Percentiles rank a stretch among this genome's conserved stretches.
These are phyloP conservation scores for Mucor indicus DNA, from an alignment of 371 early-diverging fungal genomes.

Conservation along the genomic window DNA sequence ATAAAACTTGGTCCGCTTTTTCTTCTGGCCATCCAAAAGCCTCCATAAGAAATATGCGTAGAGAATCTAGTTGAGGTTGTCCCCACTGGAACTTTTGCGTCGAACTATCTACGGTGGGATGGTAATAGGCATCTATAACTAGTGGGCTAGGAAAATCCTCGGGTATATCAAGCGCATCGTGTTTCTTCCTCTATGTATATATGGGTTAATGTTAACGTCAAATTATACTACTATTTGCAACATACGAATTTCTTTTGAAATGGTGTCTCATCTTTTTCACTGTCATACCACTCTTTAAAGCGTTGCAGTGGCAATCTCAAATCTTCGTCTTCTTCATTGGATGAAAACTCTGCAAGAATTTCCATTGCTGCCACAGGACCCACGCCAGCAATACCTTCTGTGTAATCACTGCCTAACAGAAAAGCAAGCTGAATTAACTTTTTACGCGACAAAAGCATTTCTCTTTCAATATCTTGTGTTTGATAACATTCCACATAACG, in stretches of 20 bases:
- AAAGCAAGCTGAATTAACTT: constrained; percentile 84
- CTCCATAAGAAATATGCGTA: constrained; percentile 57
- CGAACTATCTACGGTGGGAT: constrained; percentile 77
- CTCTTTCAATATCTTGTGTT: constrained; percentile 59
- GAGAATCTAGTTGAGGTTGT: constrained; percentile 73
- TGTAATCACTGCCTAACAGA: constrained; percentile 97
- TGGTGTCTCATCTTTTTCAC: constrained; percentile 41
- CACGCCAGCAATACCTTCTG: constrained; percentile 90
- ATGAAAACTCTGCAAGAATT: constrained; percentile 69
- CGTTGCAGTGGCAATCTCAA: constrained; percentile 32
- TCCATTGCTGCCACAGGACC: constrained; percentile 96
- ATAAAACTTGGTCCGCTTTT: constrained; percentile 57
- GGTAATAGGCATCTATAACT: constrained; percentile 77
- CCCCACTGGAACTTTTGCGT: constrained; percentile 78
- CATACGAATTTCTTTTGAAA: constrained; percentile 64
- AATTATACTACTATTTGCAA: neutral
- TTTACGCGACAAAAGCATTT: constrained; percentile 68
- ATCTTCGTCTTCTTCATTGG: constrained; percentile 21
- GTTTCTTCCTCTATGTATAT: constrained; percentile 43
- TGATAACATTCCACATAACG: constrained; percentile 85
- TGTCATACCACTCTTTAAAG: constrained; percentile 67
- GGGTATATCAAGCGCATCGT: constrained; percentile 58
- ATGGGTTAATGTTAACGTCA: constrained; percentile 7
- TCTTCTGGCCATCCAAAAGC: constrained; percentile 48
- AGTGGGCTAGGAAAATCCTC: constrained; percentile 75